phyloP scores from a whole-genome alignment of 257 asterid genomes.

The Forsythia viridissima region DNA sequence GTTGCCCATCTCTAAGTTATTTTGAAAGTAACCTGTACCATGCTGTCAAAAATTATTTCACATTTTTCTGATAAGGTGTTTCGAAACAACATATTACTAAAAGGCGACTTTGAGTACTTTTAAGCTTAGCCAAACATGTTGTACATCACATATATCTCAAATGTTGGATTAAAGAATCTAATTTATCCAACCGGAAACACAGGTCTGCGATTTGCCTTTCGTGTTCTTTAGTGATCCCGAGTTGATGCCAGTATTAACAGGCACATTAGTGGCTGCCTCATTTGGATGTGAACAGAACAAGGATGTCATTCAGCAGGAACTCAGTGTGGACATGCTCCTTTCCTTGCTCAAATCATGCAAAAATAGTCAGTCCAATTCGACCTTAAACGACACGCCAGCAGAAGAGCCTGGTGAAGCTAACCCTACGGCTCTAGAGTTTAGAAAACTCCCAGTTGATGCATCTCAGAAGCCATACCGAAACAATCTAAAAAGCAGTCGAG shows the following conservation, averaged over 20 bases:
- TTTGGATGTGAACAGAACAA: constrained; percentile 93
- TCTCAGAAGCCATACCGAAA: constrained; percentile 47
- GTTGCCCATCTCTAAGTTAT: background rate
- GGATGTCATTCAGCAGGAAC: constrained; percentile 90
- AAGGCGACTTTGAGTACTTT: background rate
- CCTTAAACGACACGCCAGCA: constrained; percentile 26
- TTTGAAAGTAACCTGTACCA: background rate
- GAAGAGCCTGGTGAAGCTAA: constrained; percentile 48
- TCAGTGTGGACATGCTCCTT: constrained; percentile 94
- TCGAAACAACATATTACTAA: background rate
- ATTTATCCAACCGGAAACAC: constrained; percentile 27
- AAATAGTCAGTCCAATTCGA: constrained; percentile 34
- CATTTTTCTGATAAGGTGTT: too few species aligned
- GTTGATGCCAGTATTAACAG: constrained; percentile 85
- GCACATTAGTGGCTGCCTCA: constrained; percentile 81
- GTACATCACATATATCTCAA: background rate
- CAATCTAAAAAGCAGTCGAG: constrained; percentile 43
- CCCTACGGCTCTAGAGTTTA: constrained; percentile 44
- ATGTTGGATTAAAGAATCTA: constrained; percentile 21
- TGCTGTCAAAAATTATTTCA: background rate
- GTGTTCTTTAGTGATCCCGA: constrained; percentile 93
- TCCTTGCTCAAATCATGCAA: constrained; percentile 79
- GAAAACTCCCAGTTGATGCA: constrained; percentile 48
- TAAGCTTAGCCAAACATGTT: background rate
- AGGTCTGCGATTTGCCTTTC: constrained; percentile 97